phyloP scores from a whole-genome alignment of 2,329 filamentous ascomycete genomes.

The Venturiaceae sp. region DNA sequence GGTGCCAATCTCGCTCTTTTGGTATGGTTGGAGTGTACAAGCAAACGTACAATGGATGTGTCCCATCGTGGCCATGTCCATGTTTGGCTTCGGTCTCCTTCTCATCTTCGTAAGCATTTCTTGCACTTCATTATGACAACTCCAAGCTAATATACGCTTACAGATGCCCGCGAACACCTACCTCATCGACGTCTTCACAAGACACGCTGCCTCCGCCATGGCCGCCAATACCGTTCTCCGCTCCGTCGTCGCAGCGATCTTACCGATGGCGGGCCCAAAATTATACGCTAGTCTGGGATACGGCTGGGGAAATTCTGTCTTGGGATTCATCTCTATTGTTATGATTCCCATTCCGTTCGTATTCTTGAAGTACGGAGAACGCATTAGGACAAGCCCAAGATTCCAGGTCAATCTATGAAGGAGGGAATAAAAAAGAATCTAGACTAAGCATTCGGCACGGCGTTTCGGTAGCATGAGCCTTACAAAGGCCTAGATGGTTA shows the following conservation, averaged over 20 bases:
- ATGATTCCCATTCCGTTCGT: constrained; percentile 10
- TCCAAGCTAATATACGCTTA: background rate
- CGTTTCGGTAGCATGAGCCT: background rate
- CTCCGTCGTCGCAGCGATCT: constrained; percentile 25
- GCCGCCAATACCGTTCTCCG: constrained; percentile 30
- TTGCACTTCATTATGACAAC: background rate
- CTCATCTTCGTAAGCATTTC: constrained; percentile 18
- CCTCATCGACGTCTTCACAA: constrained; percentile 30
- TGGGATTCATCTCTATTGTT: constrained; percentile 23
- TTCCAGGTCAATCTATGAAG: background rate
- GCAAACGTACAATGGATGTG: constrained; percentile 25
- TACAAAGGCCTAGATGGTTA: background rate
- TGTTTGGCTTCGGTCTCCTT: constrained; percentile 25
- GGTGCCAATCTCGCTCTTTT: constrained; percentile 25
- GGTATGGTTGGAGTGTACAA: constrained; percentile 27
- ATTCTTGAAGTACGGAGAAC: constrained; percentile 9
- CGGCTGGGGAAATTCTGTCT: constrained; percentile 28
- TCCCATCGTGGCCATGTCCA: constrained; percentile 21
- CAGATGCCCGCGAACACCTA: constrained; percentile 29
- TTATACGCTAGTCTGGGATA: constrained; percentile 29
- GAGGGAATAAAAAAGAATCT: background rate
- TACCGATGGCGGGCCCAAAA: constrained; percentile 28
- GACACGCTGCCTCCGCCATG: constrained; percentile 31
- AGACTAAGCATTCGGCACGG: background rate
- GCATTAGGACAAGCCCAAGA: constrained; percentile 7